A percentile compares a stretch with the other conserved stretches of the same genome.
Evolutionary conservation across 805 yeast genomes (phyloP).

Genomic region (Metschnikowia lochheadii): DNA sequence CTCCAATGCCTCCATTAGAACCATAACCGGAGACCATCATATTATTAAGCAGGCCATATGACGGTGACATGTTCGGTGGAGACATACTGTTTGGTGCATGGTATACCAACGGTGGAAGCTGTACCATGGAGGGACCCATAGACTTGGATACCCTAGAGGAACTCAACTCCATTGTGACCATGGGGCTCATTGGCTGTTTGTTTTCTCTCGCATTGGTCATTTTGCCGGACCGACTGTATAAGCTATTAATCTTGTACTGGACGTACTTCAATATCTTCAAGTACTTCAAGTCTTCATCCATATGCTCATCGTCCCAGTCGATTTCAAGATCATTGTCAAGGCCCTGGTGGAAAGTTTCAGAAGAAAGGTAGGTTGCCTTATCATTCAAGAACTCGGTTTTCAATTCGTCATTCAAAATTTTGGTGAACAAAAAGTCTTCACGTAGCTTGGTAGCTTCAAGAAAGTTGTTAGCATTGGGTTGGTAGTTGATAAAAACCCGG

Average conservation of each 20-base stretch:
- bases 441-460: slow-evolving; percentile 17
- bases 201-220: neutral
- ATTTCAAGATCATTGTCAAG: slow-evolving; percentile 33
- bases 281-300: slow-evolving; percentile 45
- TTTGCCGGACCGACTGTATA: slow-evolving; percentile 5
- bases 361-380: slow-evolving; percentile 14
- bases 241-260: slow-evolving; percentile 29
- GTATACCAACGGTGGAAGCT: slow-evolving; percentile 7
- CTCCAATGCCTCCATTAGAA: neutral
- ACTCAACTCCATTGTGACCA: slow-evolving; percentile 12
- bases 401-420: slow-evolving; percentile 37
- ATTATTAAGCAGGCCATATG: neutral
- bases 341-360: slow-evolving; percentile 12
- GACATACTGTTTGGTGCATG: neutral
- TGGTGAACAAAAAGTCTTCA: slow-evolving; percentile 36
- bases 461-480: slow-evolving; percentile 13
- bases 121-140: neutral
- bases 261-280: slow-evolving; percentile 39
- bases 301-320: slow-evolving; percentile 46
- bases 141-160: neutral
- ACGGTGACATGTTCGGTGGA: neutral
- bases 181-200: neutral
- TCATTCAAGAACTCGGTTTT: slow-evolving; percentile 35
- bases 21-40: neutral
- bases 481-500: slow-evolving; percentile 37